These are phyloP conservation scores for Ceratocystis smalleyi DNA, from an alignment of 2,329 filamentous ascomycete species.

Conservation along the genomic window DNA sequence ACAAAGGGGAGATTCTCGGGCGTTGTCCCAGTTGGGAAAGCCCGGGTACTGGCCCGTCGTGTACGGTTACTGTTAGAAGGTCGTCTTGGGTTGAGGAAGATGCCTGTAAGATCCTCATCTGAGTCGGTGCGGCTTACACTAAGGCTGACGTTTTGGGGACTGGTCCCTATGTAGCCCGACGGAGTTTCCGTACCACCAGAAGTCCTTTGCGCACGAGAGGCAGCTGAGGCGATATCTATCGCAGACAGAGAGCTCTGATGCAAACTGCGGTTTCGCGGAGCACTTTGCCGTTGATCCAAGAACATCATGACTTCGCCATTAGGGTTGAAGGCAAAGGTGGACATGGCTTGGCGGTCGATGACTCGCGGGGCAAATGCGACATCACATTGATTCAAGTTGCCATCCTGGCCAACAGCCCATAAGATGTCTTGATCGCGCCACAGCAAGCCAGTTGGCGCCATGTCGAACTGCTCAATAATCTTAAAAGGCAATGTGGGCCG, in stretches of 20 bases:
- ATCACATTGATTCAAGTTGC: constrained; percentile 48
- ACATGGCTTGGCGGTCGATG: constrained; percentile 46
- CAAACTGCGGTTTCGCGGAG: background rate
- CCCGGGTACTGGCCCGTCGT: background rate
- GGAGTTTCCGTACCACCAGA: constrained; percentile 24
- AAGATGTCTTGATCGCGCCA: constrained; percentile 52
- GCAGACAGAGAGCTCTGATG: background rate
- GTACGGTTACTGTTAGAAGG: background rate
- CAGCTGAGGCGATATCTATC: background rate
- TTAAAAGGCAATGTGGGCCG: constrained; percentile 52
- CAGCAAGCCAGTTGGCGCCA: constrained; percentile 40
- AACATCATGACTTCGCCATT: constrained; percentile 45
- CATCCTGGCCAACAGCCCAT: constrained; percentile 50
- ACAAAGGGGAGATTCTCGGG: constrained; percentile 20
- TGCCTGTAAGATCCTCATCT: constrained; percentile 47
- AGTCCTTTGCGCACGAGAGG: constrained; percentile 28
- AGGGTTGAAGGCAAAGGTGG: constrained; percentile 44
- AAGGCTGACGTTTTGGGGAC: constrained; percentile 34
- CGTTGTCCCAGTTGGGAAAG: constrained; percentile 1
- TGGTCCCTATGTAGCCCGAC: constrained; percentile 33
- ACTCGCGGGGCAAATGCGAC: constrained; percentile 47
- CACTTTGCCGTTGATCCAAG: constrained; percentile 40
- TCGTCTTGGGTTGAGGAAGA: constrained; percentile 30
- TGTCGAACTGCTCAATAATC: constrained; percentile 45
- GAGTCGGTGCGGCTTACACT: constrained; percentile 48